Conservation (phyloP, 257 asterid species). For the Hygrophila difformis region DNA sequence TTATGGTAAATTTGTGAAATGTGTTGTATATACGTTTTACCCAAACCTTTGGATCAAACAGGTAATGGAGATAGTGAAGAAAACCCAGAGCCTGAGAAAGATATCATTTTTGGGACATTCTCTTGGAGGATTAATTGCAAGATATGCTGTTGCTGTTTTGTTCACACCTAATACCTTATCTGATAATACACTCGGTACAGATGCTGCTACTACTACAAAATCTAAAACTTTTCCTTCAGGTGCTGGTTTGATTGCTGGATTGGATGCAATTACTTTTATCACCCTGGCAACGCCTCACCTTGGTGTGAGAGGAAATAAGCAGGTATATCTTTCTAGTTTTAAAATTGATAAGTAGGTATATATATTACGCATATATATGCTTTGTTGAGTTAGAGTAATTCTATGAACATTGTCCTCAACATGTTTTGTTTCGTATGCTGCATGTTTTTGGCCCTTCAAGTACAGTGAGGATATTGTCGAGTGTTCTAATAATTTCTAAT, state of each 20-base stretch:
- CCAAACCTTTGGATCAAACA: too few relatives aligned
- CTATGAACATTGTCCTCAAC: too few relatives aligned
- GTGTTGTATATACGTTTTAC: too few relatives aligned
- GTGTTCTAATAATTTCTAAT: too few relatives aligned
- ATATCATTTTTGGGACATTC: slow-evolving; percentile 95
- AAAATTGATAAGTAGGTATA: too few relatives aligned
- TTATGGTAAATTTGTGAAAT: background rate
- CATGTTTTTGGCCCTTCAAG: too few relatives aligned
- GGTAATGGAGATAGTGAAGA: slow-evolving; percentile 68
- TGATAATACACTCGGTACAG: slow-evolving; percentile 24
- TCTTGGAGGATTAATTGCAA: slow-evolving; percentile 88
- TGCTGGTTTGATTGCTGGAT: slow-evolving; percentile 69
- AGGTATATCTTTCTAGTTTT: slow-evolving; percentile 34
- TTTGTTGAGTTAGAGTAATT: too few relatives aligned
- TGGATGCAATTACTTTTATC: slow-evolving; percentile 83
- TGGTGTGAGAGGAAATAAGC: slow-evolving; percentile 90
- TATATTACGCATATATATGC: too few relatives aligned
- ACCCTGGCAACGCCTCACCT: slow-evolving; percentile 98
- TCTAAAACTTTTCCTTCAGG: slow-evolving; percentile 25
- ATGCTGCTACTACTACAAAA: too few relatives aligned
- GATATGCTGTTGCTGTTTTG: slow-evolving; percentile 72
- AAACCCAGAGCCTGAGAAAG: slow-evolving; percentile 49
- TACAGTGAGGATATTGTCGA: too few relatives aligned
- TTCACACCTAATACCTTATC: slow-evolving; percentile 29
- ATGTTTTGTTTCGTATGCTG: too few relatives aligned